phyloP scores from a whole-genome alignment of 2,329 filamentous ascomycete species.

The Tolypocladium amazonense region DNA sequence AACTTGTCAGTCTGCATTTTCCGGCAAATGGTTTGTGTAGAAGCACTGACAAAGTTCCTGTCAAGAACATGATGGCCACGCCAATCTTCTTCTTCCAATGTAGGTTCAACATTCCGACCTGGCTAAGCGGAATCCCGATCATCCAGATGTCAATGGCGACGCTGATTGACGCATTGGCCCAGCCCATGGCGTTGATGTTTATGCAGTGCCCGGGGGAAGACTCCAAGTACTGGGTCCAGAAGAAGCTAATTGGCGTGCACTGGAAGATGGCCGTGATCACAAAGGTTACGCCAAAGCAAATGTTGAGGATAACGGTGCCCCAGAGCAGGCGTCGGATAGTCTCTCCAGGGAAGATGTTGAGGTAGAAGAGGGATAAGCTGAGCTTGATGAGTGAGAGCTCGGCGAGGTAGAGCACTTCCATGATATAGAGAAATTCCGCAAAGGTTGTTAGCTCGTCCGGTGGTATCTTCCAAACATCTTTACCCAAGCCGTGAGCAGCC shows the following conservation, averaged over 20 bases:
- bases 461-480: slow-evolving; percentile 33
- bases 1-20: not conserved
- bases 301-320: slow-evolving; percentile 10
- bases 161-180: slow-evolving; percentile 33
- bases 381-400: slow-evolving; percentile 31
- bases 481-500: slow-evolving; percentile 27
- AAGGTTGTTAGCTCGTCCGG: slow-evolving; percentile 27
- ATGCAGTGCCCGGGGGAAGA: slow-evolving; percentile 29
- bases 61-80: slow-evolving; percentile 31
- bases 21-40: not conserved
- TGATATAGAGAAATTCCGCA: slow-evolving; percentile 25
- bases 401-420: slow-evolving; percentile 28
- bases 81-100: slow-evolving; percentile 31
- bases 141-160: slow-evolving; percentile 37
- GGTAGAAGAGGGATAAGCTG: slow-evolving; percentile 38
- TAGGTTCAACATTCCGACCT: slow-evolving; percentile 24
- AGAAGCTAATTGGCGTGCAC: slow-evolving; percentile 25
- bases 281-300: not conserved
- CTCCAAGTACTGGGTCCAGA: slow-evolving; percentile 37
- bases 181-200: slow-evolving; percentile 31
- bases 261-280: slow-evolving; percentile 23
- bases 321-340: slow-evolving; percentile 25
- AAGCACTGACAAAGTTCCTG: slow-evolving; percentile 23
- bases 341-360: slow-evolving; percentile 32
- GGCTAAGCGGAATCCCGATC: slow-evolving; percentile 31